Evolutionary conservation across 2,329 filamentous ascomycete species (phyloP).

Genomic region (Trichoderma harzianum): DNA sequence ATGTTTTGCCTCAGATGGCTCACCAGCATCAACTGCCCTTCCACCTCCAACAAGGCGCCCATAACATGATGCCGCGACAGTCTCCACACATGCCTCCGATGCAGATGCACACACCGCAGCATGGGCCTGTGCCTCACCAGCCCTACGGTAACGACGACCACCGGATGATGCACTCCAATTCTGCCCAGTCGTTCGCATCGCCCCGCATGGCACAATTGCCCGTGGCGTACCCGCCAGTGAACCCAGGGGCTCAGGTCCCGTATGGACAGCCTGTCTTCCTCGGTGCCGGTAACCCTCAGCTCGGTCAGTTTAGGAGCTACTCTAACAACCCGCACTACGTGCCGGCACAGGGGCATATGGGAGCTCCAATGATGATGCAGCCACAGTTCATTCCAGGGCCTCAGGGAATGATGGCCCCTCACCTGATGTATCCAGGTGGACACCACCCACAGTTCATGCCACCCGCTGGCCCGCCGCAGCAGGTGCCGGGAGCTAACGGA

Average conservation of each 20-base stretch:
- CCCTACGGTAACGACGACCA: conserved; percentile 77
- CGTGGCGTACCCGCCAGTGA: conserved; percentile 67
- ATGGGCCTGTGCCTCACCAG: conserved; percentile 61
- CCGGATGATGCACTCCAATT: conserved; percentile 83
- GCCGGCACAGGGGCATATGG: conserved; percentile 68
- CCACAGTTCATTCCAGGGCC: conserved; percentile 70
- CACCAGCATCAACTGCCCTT: conserved; percentile 82
- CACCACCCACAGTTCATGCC: conserved; percentile 64
- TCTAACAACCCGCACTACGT: conserved; percentile 70
- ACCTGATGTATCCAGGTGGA: conserved; percentile 77
- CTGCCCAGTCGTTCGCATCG: conserved; percentile 80
- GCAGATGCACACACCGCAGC: conserved; percentile 71
- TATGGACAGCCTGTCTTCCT: conserved; percentile 73
- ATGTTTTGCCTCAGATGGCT: conserved; percentile 68
- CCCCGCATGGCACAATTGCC: conserved; percentile 71
- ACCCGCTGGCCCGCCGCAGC: conserved; percentile 52
- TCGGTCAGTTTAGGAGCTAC: conserved; percentile 66
- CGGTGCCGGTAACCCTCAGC: conserved; percentile 66
- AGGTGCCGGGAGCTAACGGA: conserved; percentile 65
- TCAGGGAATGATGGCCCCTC: conserved; percentile 66
- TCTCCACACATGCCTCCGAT: conserved; percentile 75
- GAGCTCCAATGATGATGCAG: conserved; percentile 79
- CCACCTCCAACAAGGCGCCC: conserved; percentile 73
- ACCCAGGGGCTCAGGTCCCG: conserved; percentile 64
- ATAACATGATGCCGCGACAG: conserved; percentile 63